Percentiles rank a stretch among this genome's conserved stretches.
phyloP scores from a whole-genome alignment of 1,284 basidiomycete genomes.

The Bondarzewia mesenterica region DNA sequence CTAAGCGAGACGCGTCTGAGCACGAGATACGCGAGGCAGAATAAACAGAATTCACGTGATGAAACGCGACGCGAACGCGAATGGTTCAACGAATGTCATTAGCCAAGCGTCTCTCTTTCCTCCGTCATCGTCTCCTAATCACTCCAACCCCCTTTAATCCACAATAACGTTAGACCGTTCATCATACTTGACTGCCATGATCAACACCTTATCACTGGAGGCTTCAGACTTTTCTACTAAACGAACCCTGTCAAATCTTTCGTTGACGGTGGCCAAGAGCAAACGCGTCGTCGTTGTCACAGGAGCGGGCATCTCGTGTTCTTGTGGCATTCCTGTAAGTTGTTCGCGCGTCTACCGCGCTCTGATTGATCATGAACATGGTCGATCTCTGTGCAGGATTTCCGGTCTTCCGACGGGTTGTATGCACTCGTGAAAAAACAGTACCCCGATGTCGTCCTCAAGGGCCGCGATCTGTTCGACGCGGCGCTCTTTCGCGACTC shows the following conservation, averaged over 20 bases:
- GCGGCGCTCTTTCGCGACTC: slow-evolving; percentile 80
- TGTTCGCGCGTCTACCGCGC: background rate
- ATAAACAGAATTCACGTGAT: background rate
- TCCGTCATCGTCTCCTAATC: slow-evolving; percentile 2
- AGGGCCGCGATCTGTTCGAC: slow-evolving; percentile 88
- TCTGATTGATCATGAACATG: background rate
- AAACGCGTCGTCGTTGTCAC: slow-evolving; percentile 83
- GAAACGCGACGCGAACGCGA: background rate
- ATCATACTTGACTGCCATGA: slow-evolving; percentile 36
- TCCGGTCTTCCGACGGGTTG: slow-evolving; percentile 82
- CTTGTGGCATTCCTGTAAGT: slow-evolving; percentile 84
- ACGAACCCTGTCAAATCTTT: slow-evolving; percentile 57
- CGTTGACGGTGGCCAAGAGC: slow-evolving; percentile 70
- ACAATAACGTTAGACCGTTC: slow-evolving; percentile 6
- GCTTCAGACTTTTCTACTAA: slow-evolving; percentile 43
- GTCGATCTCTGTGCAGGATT: slow-evolving; percentile 50
- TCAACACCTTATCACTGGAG: slow-evolving; percentile 46
- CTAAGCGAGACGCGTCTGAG: background rate
- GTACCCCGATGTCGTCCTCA: slow-evolving; percentile 76
- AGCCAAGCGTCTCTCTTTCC: background rate
- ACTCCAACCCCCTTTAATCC: background rate
- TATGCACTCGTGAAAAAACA: slow-evolving; percentile 82
- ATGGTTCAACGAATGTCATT: background rate
- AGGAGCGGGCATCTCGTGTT: slow-evolving; percentile 90
- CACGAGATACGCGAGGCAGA: background rate